Conservation (phyloP, 23 red algal genomes). For the Porphyridium purpureum region DNA sequence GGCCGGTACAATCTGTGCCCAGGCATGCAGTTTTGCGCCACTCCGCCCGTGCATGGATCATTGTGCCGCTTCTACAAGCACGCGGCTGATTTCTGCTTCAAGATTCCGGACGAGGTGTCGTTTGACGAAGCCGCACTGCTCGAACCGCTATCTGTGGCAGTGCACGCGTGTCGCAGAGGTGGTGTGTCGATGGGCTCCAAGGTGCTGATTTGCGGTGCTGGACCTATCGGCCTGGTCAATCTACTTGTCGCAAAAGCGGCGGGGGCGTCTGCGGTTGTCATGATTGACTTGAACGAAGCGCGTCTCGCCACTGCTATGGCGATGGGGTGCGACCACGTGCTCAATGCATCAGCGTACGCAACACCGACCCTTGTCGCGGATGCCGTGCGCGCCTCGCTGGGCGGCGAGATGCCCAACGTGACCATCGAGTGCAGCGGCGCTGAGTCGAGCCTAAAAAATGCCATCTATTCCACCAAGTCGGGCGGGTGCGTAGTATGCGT, state of each 20-base stretch:
- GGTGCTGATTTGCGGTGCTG: constrained; percentile 59
- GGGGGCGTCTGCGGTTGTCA: constrained; percentile 22
- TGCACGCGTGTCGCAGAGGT: constrained; percentile 49
- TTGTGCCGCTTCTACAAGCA: constrained; percentile 46
- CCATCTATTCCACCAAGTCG: constrained; percentile 17
- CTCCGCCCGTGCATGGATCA: constrained; percentile 48
- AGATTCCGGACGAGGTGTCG: constrained; percentile 28
- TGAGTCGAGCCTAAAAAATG: constrained; percentile 25
- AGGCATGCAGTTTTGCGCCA: constrained; percentile 47
- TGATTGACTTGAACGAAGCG: constrained; percentile 43
- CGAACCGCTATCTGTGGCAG: constrained; percentile 78
- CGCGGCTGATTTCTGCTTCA: constrained; percentile 47
- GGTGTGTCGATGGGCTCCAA: constrained; percentile 12
- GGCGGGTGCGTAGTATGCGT: constrained; percentile 56
- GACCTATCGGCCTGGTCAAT: constrained; percentile 50
- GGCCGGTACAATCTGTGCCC: constrained; percentile 84
- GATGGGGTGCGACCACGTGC: constrained; percentile 31
- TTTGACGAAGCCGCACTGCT: constrained; percentile 72
- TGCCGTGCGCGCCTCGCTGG: constrained; percentile 14
- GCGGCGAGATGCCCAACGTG: neutral
- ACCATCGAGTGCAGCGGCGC: constrained; percentile 50
- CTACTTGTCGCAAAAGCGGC: constrained; percentile 54
- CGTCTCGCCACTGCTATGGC: constrained; percentile 35
- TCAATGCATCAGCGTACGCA: constrained; percentile 16
- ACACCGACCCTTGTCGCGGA: too few species aligned